A percentile compares a stretch with the other conserved stretches of the same genome.
These are phyloP conservation scores for bread wheat (Triticum aestivum) DNA, from an alignment of 176 grass and related monocot genomes.

Conservation along the genomic window DNA sequence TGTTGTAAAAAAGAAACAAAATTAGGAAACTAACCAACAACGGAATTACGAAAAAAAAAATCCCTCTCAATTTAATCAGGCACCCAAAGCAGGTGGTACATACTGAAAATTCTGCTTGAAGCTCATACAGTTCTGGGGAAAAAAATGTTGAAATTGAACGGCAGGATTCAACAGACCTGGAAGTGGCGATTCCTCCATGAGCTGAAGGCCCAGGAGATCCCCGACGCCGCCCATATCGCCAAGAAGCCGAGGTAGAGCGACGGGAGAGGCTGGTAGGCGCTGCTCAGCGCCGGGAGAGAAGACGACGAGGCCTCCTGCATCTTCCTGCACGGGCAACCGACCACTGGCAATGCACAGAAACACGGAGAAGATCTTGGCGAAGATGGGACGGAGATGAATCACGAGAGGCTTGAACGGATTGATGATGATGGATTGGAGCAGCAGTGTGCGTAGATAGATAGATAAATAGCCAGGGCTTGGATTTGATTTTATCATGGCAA, in stretches of 20 bases:
- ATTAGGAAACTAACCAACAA: neutral
- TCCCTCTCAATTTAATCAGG: neutral
- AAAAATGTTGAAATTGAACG: neutral
- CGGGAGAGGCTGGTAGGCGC: conserved; percentile 77
- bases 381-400: neutral
- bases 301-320: conserved; percentile 36
- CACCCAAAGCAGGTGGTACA: neutral
- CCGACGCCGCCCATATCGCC: conserved; percentile 79
- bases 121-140: neutral
- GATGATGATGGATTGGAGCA: conserved; percentile 11
- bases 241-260: conserved; percentile 80
- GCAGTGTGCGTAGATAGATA: conserved; percentile 41
- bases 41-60: neutral
- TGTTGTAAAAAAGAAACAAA: conserved; percentile 22
- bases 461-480: conserved; percentile 45
- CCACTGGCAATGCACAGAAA: neutral
- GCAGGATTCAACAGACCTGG: conserved; percentile 44
- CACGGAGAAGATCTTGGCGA: neutral
- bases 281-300: conserved; percentile 49
- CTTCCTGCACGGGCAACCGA: neutral
- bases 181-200: conserved; percentile 82
- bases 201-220: conserved; percentile 77
- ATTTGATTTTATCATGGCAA: conserved; percentile 22
- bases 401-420: neutral
- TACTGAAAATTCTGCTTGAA: neutral